Evolutionary conservation across 2,329 filamentous ascomycete species (phyloP), one percentile per base, ranked within the genome.

Genomic region (Beauveria asiatica): DNA sequence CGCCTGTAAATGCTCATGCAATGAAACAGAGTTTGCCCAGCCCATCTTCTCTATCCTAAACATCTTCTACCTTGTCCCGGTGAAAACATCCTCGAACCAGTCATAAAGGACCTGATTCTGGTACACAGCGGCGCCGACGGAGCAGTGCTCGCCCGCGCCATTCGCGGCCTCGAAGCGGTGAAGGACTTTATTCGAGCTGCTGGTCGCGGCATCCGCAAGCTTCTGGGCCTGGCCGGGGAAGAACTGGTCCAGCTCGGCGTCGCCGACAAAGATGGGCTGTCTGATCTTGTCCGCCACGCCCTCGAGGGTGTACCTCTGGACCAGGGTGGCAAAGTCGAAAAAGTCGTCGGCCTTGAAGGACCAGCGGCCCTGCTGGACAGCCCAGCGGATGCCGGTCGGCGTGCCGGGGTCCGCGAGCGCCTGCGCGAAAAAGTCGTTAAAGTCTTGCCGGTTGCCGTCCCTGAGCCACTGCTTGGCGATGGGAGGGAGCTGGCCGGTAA

Each of bases 291-390:
- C 57, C 6, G 61, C 54, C 0, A 66, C 63, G 0, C 59, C 51
- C 5, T 65, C 61, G 16, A 69, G 37, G 2, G 49, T 65, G 61
- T 65, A 68, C 13, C 61, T 30, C 9, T 64, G 60, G 0, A 55
- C 33, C 13, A 61, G 7, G 16, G 61, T 62, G 17, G 65, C 62
- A 49, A 64, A 68, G 2, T 68, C 64, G 30, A 62, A 67, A 4
- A 67, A 62, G 2, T 67, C 69, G 17, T 55, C 54, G 2, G 61
- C 64, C 49, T 68, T 67, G 60, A 69, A 70, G 1, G 65, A 57
- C 68, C 68, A 70, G 19, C 67, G 39, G 21, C 68, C 68, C 17
- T 70, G 67, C 39, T 65, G 61, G 6, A 69, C 57, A 21, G 63
- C 66, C 66, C 68, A 70, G 21, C 64, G 63, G 3, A 65, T 39